Conservation (phyloP, 2,329 filamentous ascomycete species). For the Lomentospora prolificans region DNA sequence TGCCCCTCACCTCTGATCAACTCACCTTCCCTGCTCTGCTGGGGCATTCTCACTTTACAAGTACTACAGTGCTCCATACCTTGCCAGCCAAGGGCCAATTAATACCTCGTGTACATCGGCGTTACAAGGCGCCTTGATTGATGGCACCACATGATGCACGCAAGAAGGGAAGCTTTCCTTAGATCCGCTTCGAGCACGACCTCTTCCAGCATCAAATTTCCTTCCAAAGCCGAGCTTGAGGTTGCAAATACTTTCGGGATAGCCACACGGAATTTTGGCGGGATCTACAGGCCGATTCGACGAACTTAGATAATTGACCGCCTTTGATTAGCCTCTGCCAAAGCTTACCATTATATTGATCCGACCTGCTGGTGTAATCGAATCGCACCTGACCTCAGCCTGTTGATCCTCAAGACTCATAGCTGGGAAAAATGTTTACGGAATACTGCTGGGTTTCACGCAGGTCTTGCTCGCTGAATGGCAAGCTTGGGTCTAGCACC, state of each 20-base stretch:
- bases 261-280: not conserved
- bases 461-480: not conserved
- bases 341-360: no score
- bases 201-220: not conserved
- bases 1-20: no score
- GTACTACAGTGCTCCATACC: not conserved
- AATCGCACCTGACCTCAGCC: no score
- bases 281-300: not conserved
- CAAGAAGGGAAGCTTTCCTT: not conserved
- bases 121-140: not conserved
- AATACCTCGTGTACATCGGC: not conserved
- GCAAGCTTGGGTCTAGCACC: not conserved
- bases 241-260: not conserved
- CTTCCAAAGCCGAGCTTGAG: not conserved
- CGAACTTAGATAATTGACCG: no score
- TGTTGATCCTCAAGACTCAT: not conserved
- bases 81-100: not conserved
- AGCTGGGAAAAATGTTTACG: not conserved
- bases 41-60: no score
- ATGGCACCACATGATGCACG: not conserved
- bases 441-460: not conserved
- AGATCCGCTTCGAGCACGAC: not conserved
- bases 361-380: no score
- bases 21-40: no score
- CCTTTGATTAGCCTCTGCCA: no score